phyloP scores from a whole-genome alignment of 2,329 filamentous ascomycete species.

The Alternaria burnsii region DNA sequence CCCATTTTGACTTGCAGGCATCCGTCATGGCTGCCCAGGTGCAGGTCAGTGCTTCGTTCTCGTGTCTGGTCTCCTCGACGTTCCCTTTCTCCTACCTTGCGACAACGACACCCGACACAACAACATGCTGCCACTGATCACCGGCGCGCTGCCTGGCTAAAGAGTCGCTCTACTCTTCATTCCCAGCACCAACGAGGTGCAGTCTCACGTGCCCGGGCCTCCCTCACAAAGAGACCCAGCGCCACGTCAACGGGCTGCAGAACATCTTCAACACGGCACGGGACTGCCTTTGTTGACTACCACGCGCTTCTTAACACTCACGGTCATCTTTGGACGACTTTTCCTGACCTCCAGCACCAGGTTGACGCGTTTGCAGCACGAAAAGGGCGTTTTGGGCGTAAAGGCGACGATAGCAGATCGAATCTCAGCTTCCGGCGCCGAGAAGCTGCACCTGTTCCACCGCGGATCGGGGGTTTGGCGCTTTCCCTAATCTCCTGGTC shows the following conservation, averaged over 20 bases:
- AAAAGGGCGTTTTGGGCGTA: constrained; percentile 17
- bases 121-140: constrained; percentile 37
- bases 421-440: constrained; percentile 44
- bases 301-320: constrained; percentile 10
- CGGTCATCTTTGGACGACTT: neutral
- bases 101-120: constrained; percentile 27
- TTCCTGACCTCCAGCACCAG: neutral
- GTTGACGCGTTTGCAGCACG: constrained; percentile 22
- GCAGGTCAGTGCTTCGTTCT: constrained; percentile 35
- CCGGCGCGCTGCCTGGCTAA: constrained; percentile 33
- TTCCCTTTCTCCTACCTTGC: constrained; percentile 35
- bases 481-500: constrained; percentile 27
- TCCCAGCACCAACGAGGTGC: constrained; percentile 4
- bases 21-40: constrained; percentile 31
- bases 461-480: constrained; percentile 33
- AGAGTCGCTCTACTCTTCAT: constrained; percentile 4
- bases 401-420: constrained; percentile 32
- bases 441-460: constrained; percentile 39
- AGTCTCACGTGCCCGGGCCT: constrained; percentile 35
- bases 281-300: constrained; percentile 15
- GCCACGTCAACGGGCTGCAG: constrained; percentile 46
- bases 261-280: constrained; percentile 13
- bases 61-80: constrained; percentile 38
- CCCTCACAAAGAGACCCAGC: constrained; percentile 34
- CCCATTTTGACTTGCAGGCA: constrained; percentile 28